Conservation (phyloP, 1,284 basidiomycete genomes). For the Phellopilus nigrolimitatus region DNA sequence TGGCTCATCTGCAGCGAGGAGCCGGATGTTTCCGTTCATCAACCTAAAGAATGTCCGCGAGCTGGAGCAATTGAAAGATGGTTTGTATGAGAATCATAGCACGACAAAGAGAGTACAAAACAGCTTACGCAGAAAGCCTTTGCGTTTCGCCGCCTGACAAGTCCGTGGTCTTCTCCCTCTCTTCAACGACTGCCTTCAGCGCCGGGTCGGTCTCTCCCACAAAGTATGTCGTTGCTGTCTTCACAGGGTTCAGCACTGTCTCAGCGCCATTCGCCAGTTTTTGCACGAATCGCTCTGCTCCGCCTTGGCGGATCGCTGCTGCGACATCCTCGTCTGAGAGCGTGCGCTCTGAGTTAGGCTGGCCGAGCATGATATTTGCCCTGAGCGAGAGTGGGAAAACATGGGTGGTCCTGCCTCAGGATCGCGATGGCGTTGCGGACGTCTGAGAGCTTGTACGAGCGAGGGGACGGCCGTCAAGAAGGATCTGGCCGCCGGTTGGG, state of each 20-base stretch:
- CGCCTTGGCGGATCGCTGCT: constrained; percentile 34
- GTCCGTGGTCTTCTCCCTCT: constrained; percentile 32
- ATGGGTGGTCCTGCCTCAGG: constrained; percentile 35
- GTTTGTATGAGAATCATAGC: neutral
- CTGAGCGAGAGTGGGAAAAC: constrained; percentile 39
- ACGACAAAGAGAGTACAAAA: neutral
- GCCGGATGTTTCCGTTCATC: constrained; percentile 27
- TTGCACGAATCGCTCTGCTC: constrained; percentile 33
- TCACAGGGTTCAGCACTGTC: constrained; percentile 32
- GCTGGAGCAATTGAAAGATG: constrained; percentile 23
- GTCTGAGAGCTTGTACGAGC: constrained; percentile 27
- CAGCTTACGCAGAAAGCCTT: constrained; percentile 37
- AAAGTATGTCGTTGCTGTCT: constrained; percentile 22
- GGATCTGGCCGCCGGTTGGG: constrained; percentile 36
- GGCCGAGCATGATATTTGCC: constrained; percentile 39
- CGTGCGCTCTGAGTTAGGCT: constrained; percentile 20
- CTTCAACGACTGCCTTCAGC: constrained; percentile 29
- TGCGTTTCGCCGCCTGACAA: constrained; percentile 40
- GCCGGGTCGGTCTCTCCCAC: constrained; percentile 28
- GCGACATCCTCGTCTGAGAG: constrained; percentile 30
- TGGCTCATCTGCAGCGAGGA: constrained; percentile 39
- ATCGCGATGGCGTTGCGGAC: constrained; percentile 35
- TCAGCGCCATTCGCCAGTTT: constrained; percentile 32
- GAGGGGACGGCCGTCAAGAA: constrained; percentile 35
- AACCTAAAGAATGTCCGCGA: constrained; percentile 39